Percentiles rank a stretch among this genome's conserved stretches.
phyloP scores from a whole-genome alignment of 164 flowering plant species.

The Hamamelis virginiana region DNA sequence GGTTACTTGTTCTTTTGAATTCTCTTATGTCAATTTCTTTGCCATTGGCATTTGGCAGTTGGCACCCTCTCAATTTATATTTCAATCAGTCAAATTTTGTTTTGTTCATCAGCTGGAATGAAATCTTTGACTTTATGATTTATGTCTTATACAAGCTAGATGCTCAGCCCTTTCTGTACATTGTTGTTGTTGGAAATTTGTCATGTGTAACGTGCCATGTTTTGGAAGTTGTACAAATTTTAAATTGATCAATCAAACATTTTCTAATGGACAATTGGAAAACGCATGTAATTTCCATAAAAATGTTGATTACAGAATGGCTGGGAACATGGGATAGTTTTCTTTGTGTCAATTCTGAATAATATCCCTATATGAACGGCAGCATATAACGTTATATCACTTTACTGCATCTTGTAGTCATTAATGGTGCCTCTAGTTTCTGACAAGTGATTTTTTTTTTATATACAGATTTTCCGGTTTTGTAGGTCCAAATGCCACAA shows the following conservation, averaged over 20 bases:
- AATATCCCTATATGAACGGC: too few relatives aligned
- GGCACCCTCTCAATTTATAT: neutral
- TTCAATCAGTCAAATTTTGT: neutral
- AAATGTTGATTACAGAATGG: too few relatives aligned
- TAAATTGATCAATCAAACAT: too few relatives aligned
- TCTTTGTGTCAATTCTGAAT: neutral
- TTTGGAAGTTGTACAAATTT: too few relatives aligned
- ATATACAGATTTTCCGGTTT: slow-evolving; percentile 81
- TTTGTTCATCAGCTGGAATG: neutral
- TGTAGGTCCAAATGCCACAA: slow-evolving; percentile 96
- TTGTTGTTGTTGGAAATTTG: neutral
- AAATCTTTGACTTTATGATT: neutral
- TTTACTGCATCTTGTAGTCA: neutral
- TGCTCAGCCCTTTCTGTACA: neutral
- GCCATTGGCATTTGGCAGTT: neutral
- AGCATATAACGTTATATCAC: neutral
- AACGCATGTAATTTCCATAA: too few relatives aligned
- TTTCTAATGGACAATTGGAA: too few relatives aligned
- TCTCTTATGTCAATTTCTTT: neutral
- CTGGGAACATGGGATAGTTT: too few relatives aligned
- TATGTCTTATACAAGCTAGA: neutral
- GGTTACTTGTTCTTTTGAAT: neutral
- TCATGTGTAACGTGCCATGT: neutral
- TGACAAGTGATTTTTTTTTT: slow-evolving; percentile 6
- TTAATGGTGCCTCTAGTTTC: neutral